phyloP scores from a whole-genome alignment of 768 basidiomycete genomes.

The Leccinum pellstonianum region DNA sequence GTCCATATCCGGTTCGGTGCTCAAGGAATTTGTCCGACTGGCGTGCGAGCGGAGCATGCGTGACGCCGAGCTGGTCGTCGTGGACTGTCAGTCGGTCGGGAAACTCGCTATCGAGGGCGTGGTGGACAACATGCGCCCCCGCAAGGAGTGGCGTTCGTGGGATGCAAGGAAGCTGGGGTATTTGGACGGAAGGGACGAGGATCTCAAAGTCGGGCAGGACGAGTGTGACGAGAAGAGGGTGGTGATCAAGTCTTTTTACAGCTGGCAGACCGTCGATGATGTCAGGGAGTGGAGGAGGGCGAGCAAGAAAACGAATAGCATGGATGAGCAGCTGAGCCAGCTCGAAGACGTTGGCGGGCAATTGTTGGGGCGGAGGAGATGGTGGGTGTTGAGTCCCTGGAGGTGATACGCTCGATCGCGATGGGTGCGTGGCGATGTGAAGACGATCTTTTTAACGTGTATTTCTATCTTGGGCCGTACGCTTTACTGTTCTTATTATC shows the following conservation, averaged over 20 bases:
- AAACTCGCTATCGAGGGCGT: slow-evolving; percentile 66
- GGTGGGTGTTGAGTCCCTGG: too few relatives aligned
- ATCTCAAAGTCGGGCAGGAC: slow-evolving; percentile 68
- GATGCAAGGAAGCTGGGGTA: slow-evolving; percentile 68
- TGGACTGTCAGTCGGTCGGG: slow-evolving; percentile 73
- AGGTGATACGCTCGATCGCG: too few relatives aligned
- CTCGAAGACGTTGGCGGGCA: too few relatives aligned
- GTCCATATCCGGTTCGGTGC: slow-evolving; percentile 55
- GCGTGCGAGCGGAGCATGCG: slow-evolving; percentile 44
- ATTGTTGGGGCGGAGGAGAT: too few relatives aligned
- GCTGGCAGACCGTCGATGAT: too few relatives aligned
- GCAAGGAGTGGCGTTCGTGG: slow-evolving; percentile 64
- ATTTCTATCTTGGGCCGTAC: slow-evolving; percentile 28
- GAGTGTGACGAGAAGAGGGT: slow-evolving; percentile 76
- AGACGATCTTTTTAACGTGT: slow-evolving; percentile 16
- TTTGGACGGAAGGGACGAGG: slow-evolving; percentile 71
- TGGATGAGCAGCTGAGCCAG: too few relatives aligned
- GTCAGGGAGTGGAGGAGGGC: too few relatives aligned
- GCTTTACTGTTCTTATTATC: slow-evolving; percentile 25
- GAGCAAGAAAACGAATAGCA: too few relatives aligned
- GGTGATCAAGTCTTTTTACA: slow-evolving; percentile 45
- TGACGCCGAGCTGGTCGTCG: slow-evolving; percentile 61
- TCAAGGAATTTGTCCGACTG: slow-evolving; percentile 67
- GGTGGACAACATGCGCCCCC: slow-evolving; percentile 53
- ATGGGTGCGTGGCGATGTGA: too few relatives aligned